Evolutionary conservation across 2,329 filamentous ascomycete species (phyloP), one percentile per base, ranked within the genome.

Genomic region (Aaosphaeria pasadenensis): DNA sequence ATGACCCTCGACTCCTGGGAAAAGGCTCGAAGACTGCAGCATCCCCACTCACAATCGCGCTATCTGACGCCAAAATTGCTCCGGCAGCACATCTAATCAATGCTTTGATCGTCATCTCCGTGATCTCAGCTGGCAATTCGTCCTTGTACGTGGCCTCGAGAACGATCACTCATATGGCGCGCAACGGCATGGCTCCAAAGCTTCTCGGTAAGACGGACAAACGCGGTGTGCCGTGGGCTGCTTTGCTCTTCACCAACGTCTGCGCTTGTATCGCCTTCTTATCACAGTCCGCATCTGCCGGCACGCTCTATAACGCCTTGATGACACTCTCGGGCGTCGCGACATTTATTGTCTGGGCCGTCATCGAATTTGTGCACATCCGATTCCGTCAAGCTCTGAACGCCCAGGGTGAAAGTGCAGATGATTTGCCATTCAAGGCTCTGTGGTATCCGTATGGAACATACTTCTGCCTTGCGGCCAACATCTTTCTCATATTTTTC

Each of bases 361-460:
- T 67, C 7, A 75, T 76, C 35, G 65, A 68, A 33, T 49, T 74
- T 11, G 69, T 68, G 2, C 73, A 74, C 46, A 67, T 75, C 39
- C 66, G 71, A 9, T 75, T 76, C 53, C 70, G 73, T 4, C 54
- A 57, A 17, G 72, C 69, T 1, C 63, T 72, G 13, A 53, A 58
- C 11, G 62, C 53, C 1, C 72, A 76, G 47, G 69, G 69, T 5
- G 58, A 73, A 36, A 59, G 63, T 11, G 53, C 63, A 5, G 54
- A 63, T 1, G 51, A 54, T 4, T 31, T 57, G 6, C 53, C 55
- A 7, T 57, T 55, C 46, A 54, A 52, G 31, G 48, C 53, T 1
- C 28, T 54, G 9, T 49, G 43, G 42, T 54, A 57, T 42, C 54
- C 54, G 1, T 57, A 40, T 11, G 48, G 50, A 9, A 51, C 54